These are phyloP conservation scores for Peronosclerospora sorghi DNA, from an alignment of 352 stramenopile species.

Conservation along the genomic window DNA sequence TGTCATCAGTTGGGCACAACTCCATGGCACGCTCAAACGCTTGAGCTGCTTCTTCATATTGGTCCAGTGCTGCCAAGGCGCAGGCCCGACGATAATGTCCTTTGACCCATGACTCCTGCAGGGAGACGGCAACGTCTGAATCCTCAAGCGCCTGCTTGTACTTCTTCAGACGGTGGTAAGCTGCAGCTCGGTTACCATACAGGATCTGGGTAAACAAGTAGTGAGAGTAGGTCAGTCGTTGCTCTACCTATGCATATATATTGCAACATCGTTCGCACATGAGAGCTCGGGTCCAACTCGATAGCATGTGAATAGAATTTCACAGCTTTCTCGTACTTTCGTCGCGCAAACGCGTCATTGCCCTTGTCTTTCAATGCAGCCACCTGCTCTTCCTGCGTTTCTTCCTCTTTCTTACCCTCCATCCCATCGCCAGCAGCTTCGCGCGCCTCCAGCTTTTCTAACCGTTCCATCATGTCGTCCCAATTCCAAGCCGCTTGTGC, in stretches of 20 bases:
- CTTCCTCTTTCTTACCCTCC: conserved; percentile 14
- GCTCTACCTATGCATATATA: neutral
- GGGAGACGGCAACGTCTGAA: conserved; percentile 42
- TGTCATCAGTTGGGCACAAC: conserved; percentile 54
- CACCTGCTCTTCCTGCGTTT: conserved; percentile 21
- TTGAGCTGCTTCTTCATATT: conserved; percentile 47
- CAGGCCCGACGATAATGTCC: conserved; percentile 71
- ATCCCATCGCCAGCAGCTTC: conserved; percentile 27
- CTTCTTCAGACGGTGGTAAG: conserved; percentile 62
- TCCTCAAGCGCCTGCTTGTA: conserved; percentile 53
- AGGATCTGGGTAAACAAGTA: conserved; percentile 38
- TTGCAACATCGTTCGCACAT: conserved; percentile 28
- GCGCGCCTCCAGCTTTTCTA: conserved; percentile 69
- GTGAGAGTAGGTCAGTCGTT: conserved; percentile 1
- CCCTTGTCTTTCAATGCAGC: conserved; percentile 56
- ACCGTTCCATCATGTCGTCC: conserved; percentile 80
- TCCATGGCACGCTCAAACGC: conserved; percentile 61
- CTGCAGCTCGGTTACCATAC: conserved; percentile 72
- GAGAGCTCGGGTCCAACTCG: conserved; percentile 45
- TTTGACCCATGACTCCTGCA: conserved; percentile 76
- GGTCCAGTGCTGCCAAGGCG: conserved; percentile 50
- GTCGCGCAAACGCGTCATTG: conserved; percentile 64
- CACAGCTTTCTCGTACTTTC: conserved; percentile 68
- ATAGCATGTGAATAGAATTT: conserved; percentile 87
- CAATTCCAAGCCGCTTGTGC: conserved; percentile 61